Evolutionary conservation across 495 filamentous ascomycete species (phyloP), one percentile per base, ranked within the genome.

Genomic region (Massariosphaeria phaeospora): DNA sequence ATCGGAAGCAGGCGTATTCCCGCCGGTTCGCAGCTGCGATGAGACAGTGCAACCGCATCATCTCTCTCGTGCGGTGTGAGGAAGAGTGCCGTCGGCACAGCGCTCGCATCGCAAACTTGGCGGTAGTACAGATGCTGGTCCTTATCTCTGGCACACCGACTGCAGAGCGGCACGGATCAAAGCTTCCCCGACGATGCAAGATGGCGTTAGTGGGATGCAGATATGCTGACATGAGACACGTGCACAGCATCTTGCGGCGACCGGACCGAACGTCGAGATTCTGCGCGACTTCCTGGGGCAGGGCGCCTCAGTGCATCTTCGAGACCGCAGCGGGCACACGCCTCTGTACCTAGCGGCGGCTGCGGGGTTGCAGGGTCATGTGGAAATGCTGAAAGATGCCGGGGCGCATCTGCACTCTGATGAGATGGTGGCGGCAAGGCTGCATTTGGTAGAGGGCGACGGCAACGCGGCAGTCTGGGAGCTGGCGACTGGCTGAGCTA

Each of bases 241-340:
- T 27, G 20, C 34, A 43, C 61, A 85, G 80, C 84, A 87, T 58
- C 68, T 87, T 44, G 84, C 84, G 25, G 78, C 84, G 9, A 78
- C 77, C 10, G 77, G 77, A 33, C 77, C 79, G 0, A 74, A 75
- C 11, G 49, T 80, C 20, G 69, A 79, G 0, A 83, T 95, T 23
- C 72, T 96, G 39, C 76, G 79, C 29, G 82, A 84, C 58, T 76
- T 96, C 44, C 78, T 96, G 8, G 73, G 70, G 18, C 77, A 86
- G 23, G 91, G 91, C 2, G 91, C 87, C 1, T 89, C 85, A 30
- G 91, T 96, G 12, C 91, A 96, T 68, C 70, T 88, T 18, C 80
- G 91, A 35, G 96, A 96, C 68, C 76, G 80, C 17, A 81, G 80
- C 21, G 83, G 87, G 49, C 84, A 86, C 63, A 95, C 90, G 40